Evolutionary conservation across 1,284 basidiomycete species (phyloP).

Genomic region (Moesziomyces sp.): DNA sequence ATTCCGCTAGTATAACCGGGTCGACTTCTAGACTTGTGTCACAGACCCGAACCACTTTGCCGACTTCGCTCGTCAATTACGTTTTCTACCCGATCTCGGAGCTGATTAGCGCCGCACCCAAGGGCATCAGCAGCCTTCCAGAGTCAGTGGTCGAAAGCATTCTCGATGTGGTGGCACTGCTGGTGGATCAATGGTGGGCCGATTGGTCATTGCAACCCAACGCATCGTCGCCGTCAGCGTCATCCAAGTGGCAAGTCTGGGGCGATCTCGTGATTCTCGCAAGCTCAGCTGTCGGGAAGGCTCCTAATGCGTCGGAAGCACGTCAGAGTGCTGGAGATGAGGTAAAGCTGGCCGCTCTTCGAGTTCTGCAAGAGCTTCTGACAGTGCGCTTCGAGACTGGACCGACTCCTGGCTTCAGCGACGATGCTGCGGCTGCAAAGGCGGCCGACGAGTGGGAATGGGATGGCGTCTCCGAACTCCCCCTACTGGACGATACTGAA

Average conservation of each 20-base stretch:
- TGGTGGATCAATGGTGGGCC: conserved; percentile 60
- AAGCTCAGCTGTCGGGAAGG: conserved; percentile 28
- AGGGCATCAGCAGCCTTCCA: conserved; percentile 41
- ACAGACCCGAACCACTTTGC: conserved; percentile 4
- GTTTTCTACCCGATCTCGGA: conserved; percentile 64
- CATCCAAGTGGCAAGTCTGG: conserved; percentile 55
- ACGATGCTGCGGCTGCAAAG: neutral
- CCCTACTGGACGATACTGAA: conserved; percentile 40
- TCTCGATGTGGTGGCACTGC: conserved; percentile 36
- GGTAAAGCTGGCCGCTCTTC: conserved; percentile 30
- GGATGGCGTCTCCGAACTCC: conserved; percentile 64
- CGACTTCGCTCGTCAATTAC: conserved; percentile 56
- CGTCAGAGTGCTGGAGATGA: conserved; percentile 22
- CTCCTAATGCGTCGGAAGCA: neutral
- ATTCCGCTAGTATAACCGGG: neutral
- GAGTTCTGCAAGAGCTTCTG: conserved; percentile 46
- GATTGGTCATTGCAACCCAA: conserved; percentile 19
- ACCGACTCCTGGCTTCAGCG: neutral
- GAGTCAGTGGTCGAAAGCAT: conserved; percentile 39
- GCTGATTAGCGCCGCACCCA: conserved; percentile 42
- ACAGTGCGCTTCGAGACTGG: conserved; percentile 22
- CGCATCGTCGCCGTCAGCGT: neutral
- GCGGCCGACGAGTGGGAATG: conserved; percentile 57
- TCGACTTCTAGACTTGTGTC: conserved; percentile 8
- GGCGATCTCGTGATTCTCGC: conserved; percentile 61